Conservation (phyloP, 1,284 basidiomycete genomes). For the Microbotryum scabiosae region DNA sequence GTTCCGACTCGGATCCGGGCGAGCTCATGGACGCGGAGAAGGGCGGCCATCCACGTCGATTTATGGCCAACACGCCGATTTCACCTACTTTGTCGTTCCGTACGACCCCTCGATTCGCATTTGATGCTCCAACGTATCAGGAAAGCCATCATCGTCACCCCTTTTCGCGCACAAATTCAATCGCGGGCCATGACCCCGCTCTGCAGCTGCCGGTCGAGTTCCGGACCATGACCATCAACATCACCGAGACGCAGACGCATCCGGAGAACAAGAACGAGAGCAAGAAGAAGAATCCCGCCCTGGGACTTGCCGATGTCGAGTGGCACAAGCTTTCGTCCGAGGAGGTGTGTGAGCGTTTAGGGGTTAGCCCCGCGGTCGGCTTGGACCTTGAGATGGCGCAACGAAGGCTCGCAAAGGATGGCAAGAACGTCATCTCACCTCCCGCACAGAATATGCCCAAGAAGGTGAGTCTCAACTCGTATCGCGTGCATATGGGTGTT, state of each 20-base stretch:
- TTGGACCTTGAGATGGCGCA: conserved; percentile 46
- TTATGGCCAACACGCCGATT: no score
- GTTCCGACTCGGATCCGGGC: no score
- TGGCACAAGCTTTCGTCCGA: conserved; percentile 45
- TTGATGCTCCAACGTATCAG: no score
- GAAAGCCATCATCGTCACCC: no score
- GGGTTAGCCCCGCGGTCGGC: conserved; percentile 44
- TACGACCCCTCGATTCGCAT: no score
- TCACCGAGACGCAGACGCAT: conserved; percentile 3
- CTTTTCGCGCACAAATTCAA: no score
- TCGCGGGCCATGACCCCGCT: no score
- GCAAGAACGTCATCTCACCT: conserved; percentile 48
- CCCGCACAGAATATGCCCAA: conserved; percentile 30
- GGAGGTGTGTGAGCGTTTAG: conserved; percentile 46
- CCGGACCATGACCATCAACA: conserved; percentile 29
- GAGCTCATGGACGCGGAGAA: no score
- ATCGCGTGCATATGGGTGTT: no score
- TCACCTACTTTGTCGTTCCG: no score
- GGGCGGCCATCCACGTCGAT: no score
- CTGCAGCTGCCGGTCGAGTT: conserved; percentile 34
- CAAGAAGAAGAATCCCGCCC: not conserved
- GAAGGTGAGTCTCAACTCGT: not conserved
- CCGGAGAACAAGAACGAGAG: not conserved
- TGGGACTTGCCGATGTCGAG: conserved; percentile 44
- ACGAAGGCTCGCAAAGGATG: conserved; percentile 43